Evolutionary conservation across 2,329 filamentous ascomycete species (phyloP).

Genomic region (Botryotinia calthae): DNA sequence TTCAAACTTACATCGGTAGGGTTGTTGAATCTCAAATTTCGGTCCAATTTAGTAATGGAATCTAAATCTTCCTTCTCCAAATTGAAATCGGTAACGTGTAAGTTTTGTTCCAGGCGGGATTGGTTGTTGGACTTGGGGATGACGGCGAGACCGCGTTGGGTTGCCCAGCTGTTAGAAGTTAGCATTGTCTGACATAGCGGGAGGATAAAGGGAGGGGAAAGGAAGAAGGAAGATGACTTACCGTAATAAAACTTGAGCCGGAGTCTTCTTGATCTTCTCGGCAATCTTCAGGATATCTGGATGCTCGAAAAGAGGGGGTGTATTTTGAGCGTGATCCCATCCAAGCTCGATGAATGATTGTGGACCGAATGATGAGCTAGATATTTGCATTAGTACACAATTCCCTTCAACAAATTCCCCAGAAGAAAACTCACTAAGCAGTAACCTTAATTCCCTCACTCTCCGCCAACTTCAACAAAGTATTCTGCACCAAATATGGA

Average conservation of each 20-base stretch:
- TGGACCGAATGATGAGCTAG: conserved; percentile 71
- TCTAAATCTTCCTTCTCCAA: conserved; percentile 64
- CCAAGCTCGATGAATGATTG: conserved; percentile 75
- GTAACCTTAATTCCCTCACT: conserved; percentile 70
- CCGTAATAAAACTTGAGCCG: conserved; percentile 73
- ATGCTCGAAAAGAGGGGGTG: conserved; percentile 70
- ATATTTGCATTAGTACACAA: neutral
- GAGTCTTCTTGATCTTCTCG: conserved; percentile 66
- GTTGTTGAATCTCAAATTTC: conserved; percentile 72
- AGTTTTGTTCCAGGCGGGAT: conserved; percentile 59
- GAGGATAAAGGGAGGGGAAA: too few relatives aligned
- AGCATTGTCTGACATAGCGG: neutral
- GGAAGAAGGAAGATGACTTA: neutral
- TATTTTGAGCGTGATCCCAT: conserved; percentile 63
- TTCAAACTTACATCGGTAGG: conserved; percentile 50
- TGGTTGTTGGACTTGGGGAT: conserved; percentile 74
- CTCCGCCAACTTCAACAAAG: conserved; percentile 68
- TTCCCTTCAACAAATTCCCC: neutral
- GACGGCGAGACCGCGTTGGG: conserved; percentile 75
- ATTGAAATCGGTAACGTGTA: conserved; percentile 65
- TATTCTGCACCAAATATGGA: conserved; percentile 77
- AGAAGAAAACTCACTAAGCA: conserved; percentile 53
- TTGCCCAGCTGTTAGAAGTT: conserved; percentile 65
- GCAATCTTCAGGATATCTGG: conserved; percentile 62
- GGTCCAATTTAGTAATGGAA: conserved; percentile 63